These are phyloP conservation scores for Wickerhamiella australiensis DNA, from an alignment of 805 yeast genomes.

Conservation along the genomic window DNA sequence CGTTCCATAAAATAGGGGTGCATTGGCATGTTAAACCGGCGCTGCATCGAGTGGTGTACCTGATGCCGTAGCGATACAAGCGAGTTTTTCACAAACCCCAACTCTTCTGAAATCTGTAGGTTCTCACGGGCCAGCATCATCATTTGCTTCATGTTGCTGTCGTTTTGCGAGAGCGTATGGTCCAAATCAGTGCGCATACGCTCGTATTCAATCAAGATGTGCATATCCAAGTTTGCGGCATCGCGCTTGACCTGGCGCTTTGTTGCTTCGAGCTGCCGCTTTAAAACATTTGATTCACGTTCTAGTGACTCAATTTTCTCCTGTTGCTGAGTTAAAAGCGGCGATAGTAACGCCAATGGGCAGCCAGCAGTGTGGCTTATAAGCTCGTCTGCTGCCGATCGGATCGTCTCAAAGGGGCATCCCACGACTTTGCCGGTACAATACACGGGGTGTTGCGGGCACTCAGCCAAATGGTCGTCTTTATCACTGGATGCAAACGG, in stretches of 20 bases:
- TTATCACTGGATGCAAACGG: constrained; percentile 16
- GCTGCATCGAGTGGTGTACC: constrained; percentile 15
- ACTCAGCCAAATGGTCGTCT: constrained; percentile 14
- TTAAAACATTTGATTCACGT: constrained; percentile 26
- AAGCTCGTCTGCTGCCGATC: constrained; percentile 16
- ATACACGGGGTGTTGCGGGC: constrained; percentile 13
- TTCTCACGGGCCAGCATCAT: constrained; percentile 28
- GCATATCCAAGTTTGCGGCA: constrained; percentile 22
- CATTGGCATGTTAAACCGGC: constrained; percentile 3
- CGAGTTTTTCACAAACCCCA: constrained; percentile 22
- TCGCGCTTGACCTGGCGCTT: constrained; percentile 16
- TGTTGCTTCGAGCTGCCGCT: constrained; percentile 23
- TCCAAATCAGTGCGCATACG: constrained; percentile 28
- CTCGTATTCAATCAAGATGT: constrained; percentile 27
- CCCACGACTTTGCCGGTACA: constrained; percentile 17
- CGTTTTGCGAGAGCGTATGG: constrained; percentile 23
- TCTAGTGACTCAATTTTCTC: constrained; percentile 23
- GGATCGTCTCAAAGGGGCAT: constrained; percentile 18
- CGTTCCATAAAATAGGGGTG: not conserved
- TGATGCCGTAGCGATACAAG: constrained; percentile 26
- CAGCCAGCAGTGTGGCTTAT: constrained; percentile 23
- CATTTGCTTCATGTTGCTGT: constrained; percentile 27
- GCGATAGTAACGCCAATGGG: constrained; percentile 22
- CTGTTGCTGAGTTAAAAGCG: constrained; percentile 23
- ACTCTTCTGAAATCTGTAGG: constrained; percentile 26